Conservation (phyloP, 306 rosid genomes). For the Chamaecrista fasciculata region DNA sequence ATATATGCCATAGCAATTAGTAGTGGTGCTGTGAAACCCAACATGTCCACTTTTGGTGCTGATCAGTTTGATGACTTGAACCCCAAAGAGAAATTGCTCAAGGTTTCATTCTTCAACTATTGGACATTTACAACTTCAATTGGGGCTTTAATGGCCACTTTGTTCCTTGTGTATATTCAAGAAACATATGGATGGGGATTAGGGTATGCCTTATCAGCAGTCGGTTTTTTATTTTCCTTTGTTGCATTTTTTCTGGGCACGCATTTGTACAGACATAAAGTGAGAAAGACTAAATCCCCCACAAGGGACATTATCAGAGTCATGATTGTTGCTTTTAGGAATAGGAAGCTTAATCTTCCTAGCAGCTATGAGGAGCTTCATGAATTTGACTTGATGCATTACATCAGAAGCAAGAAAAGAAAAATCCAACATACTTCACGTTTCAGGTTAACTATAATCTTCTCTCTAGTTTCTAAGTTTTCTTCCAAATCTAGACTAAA, state of each 20-base stretch:
- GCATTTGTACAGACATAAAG: conserved; percentile 71
- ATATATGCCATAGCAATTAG: conserved; percentile 86
- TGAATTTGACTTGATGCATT: conserved; percentile 55
- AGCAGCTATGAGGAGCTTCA: conserved; percentile 48
- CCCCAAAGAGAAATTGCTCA: conserved; percentile 64
- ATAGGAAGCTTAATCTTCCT: conserved; percentile 59
- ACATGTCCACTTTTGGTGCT: conserved; percentile 89
- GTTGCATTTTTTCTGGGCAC: conserved; percentile 69
- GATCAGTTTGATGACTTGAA: conserved; percentile 91
- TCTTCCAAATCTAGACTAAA: no score
- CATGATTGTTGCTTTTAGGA: conserved; percentile 56
- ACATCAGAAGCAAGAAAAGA: conserved; percentile 41
- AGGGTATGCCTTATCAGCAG: conserved; percentile 83
- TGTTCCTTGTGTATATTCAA: conserved; percentile 76
- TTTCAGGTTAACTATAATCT: no score
- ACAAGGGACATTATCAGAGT: conserved; percentile 57
- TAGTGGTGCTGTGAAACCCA: conserved; percentile 87
- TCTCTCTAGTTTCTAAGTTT: no score
- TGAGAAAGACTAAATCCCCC: conserved; percentile 50
- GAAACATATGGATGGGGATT: conserved; percentile 90
- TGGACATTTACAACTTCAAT: conserved; percentile 97
- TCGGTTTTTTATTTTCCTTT: conserved; percentile 65
- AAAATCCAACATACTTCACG: conserved; percentile 69
- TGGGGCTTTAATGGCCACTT: conserved; percentile 80
- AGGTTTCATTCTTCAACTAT: conserved; percentile 93